Evolutionary conservation across 2,329 filamentous ascomycete genomes (phyloP).

Genomic region (Alternaria incomplexa): DNA sequence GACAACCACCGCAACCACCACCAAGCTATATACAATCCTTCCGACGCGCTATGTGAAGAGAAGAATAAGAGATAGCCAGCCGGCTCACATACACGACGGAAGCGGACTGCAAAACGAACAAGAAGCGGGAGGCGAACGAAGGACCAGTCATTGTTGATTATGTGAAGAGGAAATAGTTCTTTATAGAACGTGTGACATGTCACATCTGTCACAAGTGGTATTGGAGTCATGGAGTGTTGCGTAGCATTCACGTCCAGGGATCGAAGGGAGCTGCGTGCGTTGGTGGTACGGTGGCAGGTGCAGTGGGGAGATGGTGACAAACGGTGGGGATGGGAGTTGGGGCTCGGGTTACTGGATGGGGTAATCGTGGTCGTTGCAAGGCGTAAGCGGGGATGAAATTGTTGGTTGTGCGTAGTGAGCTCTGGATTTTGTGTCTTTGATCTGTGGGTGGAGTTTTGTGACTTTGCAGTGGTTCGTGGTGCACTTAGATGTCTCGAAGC

Average conservation of each 20-base stretch:
- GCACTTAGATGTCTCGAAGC: background rate
- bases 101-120: background rate
- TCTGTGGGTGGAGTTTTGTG: background rate
- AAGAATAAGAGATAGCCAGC: background rate
- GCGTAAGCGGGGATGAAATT: background rate
- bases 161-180: conserved; percentile 2
- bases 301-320: background rate
- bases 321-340: background rate
- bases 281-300: background rate
- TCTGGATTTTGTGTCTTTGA: background rate
- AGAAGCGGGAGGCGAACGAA: background rate
- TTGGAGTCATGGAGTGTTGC: conserved; percentile 1
- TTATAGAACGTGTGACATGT: background rate
- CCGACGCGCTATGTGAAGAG: background rate
- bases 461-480: background rate
- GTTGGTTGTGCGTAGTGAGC: background rate
- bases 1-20: background rate
- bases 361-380: background rate
- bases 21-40: background rate
- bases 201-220: conserved; percentile 1
- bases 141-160: background rate
- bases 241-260: background rate
- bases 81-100: background rate
- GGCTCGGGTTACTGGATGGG: background rate
- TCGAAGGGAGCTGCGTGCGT: background rate